Base-by-base conservation (phyloP, 83 land plant species). In the Picea mariana region DNA sequence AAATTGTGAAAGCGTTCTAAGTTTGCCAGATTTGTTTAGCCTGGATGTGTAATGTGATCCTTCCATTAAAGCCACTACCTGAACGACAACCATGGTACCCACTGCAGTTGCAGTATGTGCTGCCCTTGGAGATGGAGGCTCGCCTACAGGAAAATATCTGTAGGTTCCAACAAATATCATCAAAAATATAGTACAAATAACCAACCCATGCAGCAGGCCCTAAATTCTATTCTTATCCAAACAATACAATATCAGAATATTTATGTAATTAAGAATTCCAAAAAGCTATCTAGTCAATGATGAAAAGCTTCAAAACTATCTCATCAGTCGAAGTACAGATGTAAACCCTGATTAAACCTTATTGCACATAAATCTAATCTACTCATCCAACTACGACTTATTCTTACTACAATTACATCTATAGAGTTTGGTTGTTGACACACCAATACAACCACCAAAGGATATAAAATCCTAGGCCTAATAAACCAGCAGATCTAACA, bases 61-160 rank as follows among this genome's bases (percentile, higher is more conserved):
- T 73, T 47, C 49, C 20, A 64, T 16, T 49, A 23, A 49, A 59
- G 26, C 6, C 1, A 3, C 24, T 83, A 95, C 97, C 97, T 95
- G 96, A 82, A 93, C 84, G 3, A 90, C 96, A 73, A 95, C 92
- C 96, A 93, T 95, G 42, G 96, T 89, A 7, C 97, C 97, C 42
- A 95, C 97, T 3, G 94, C 94, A 24, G 97, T 90, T 0, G 97
- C 97, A 9, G 97, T 87, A 86, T 94, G 97, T 31, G 97, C 95
- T 58, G 97, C 97, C 80, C 96, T 83, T 11, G 92, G 96, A 66
- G 97, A 95, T 16, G 97, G 97, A 27, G 96, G 88, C 64, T 90
- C 92, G 4, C 97, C 97, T 1, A 86, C 92, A 0, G 97, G 97
- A 52, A 80, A 82, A 9, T 89, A 66, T 83, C 95, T 95, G 84